These are phyloP conservation scores for Brassica incana DNA, from an alignment of 345 rosid species.

Conservation along the genomic window DNA sequence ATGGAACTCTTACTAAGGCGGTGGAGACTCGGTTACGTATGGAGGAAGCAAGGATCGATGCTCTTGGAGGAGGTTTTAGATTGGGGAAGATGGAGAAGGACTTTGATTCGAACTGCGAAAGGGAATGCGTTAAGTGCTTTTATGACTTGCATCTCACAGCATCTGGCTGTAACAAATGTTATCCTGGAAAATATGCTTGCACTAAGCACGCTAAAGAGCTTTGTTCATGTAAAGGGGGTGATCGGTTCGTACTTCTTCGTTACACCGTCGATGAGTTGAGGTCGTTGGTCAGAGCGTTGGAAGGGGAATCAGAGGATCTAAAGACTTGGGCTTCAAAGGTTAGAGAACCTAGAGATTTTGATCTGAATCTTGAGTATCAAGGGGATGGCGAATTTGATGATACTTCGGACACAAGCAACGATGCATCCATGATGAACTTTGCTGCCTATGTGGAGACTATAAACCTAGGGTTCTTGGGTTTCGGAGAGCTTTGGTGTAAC, in stretches of 20 bases:
- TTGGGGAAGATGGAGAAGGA: slow-evolving; percentile 52
- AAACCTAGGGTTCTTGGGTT: slow-evolving; percentile 50
- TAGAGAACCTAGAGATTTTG: slow-evolving; percentile 37
- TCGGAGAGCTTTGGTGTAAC: slow-evolving; percentile 63
- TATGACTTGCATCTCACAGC: slow-evolving; percentile 82
- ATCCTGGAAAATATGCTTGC: slow-evolving; percentile 60
- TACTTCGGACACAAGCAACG: neutral
- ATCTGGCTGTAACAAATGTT: slow-evolving; percentile 68
- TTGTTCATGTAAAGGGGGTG: slow-evolving; percentile 56
- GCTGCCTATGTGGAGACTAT: slow-evolving; percentile 43
- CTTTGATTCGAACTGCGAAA: slow-evolving; percentile 53
- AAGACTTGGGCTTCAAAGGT: slow-evolving; percentile 44
- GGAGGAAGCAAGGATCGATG: slow-evolving; percentile 54
- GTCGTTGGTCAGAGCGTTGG: slow-evolving; percentile 60
- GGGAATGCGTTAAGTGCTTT: slow-evolving; percentile 72
- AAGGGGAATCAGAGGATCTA: slow-evolving; percentile 58
- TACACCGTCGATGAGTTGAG: slow-evolving; percentile 59
- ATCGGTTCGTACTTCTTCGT: slow-evolving; percentile 53
- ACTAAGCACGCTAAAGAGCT: slow-evolving; percentile 52
- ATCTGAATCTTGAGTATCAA: slow-evolving; percentile 39
- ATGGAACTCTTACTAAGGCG: slow-evolving; percentile 67
- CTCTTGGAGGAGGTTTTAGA: slow-evolving; percentile 47
- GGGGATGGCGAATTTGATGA: slow-evolving; percentile 2
- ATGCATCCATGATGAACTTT: slow-evolving; percentile 2
- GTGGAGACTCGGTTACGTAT: slow-evolving; percentile 64